A percentile compares a stretch with the other conserved stretches of the same genome.
These are phyloP conservation scores for Scutellaria minor DNA, from an alignment of 257 asterid species.

Conservation along the genomic window DNA sequence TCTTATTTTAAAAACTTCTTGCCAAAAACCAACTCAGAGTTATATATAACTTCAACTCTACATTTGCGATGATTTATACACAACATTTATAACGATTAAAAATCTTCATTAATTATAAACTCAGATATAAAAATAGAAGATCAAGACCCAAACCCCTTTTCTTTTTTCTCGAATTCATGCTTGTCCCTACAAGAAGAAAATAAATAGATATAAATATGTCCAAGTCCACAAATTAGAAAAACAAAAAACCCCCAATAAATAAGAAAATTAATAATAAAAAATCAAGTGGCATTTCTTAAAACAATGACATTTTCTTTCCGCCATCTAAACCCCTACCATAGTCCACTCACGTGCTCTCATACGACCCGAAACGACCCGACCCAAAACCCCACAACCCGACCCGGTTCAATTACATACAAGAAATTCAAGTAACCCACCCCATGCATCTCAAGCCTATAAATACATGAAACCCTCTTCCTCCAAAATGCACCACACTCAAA, in stretches of 20 bases:
- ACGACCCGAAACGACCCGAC: slow-evolving; percentile 16
- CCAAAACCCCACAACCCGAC: neutral
- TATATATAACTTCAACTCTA: too few species aligned
- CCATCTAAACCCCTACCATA: neutral
- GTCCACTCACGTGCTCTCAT: slow-evolving; percentile 47
- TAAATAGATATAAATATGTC: neutral
- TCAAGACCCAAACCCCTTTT: neutral
- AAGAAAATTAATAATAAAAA: neutral
- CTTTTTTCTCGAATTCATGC: neutral
- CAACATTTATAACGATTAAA: too few species aligned
- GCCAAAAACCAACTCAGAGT: too few species aligned
- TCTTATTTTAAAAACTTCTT: too few species aligned
- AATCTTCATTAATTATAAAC: too few species aligned
- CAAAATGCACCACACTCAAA: slow-evolving; percentile 34
- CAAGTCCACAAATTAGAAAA: neutral
- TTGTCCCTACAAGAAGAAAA: neutral
- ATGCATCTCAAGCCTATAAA: slow-evolving; percentile 60
- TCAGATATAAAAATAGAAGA: neutral
- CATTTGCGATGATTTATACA: too few species aligned
- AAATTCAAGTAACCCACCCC: slow-evolving; percentile 25
- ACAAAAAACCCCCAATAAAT: neutral
- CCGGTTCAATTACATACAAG: slow-evolving; percentile 12
- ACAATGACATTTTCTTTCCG: slow-evolving; percentile 10
- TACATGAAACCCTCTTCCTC: slow-evolving; percentile 29
- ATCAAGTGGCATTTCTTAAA: neutral